Base-by-base conservation (phyloP, 2,329 filamentous ascomycete genomes). In the Xylaria hypoxylon region DNA sequence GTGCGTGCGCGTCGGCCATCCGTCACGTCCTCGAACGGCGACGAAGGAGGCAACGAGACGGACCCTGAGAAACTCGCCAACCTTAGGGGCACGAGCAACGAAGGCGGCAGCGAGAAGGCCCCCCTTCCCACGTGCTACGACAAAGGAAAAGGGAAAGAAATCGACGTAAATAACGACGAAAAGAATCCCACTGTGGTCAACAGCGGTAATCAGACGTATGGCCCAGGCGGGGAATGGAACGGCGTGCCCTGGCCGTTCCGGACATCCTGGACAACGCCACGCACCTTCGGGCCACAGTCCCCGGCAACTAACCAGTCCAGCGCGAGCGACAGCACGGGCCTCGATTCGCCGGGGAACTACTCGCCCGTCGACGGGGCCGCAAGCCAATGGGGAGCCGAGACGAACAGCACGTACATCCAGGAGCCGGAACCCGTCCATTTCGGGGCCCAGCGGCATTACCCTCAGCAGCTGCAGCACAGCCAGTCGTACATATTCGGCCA, bases 221-320 rank as follows among this genome's bases (percentile, higher is more conserved):
- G 59, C 1, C 19, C 35, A 11, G 38, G 35, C 26, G 61, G 59
- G 22, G 42, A 66, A 22, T 66, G 62, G 62, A 45, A 65, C 52
- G 57, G 47, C 35, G 52, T 62, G 53, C 56, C 64, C 31, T 68
- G 67, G 69, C 64, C 67, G 15, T 67, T 67, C 48, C 59, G 65
- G 35, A 42, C 68, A 17, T 68, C 60, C 42, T 65, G 61, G 63
- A 57, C 47, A 15, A 42, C 24, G 51, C 52, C 45, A 15, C 55
- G 47, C 15, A 40, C 44, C 44, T 45, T 42, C 24, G 56, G 42
- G 24, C 47, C 45, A 10, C 13, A 35, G 52, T 10, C 60, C n/a
- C 17, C 57, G 15, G n/a, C 44, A 1, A 19, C 24, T 2, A 35
- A 55, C 10, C 55, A 11, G 42, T 42, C 58, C 24, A 28, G 35